Evolutionary conservation across 768 basidiomycete species (phyloP).

Genomic region (Boletus barrowsii): DNA sequence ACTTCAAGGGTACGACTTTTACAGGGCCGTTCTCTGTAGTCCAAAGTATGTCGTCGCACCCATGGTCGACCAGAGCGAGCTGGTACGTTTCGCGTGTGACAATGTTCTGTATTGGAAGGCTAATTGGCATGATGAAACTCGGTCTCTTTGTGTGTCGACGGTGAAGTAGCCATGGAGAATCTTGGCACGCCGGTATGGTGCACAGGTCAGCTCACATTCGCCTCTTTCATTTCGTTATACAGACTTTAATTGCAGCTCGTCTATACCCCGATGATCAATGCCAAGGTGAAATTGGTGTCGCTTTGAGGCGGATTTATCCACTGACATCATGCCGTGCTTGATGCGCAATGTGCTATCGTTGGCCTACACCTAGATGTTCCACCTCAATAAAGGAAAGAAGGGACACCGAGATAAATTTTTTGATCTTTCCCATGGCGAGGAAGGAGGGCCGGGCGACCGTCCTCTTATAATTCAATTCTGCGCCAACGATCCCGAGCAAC

Average conservation of each 20-base stretch:
- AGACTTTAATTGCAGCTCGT: constrained; percentile 49
- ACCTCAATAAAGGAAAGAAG: constrained; percentile 33
- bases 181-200: constrained; percentile 78
- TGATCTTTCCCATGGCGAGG: constrained; percentile 69
- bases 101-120: not conserved
- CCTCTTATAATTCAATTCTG: constrained; percentile 94
- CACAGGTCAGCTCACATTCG: constrained; percentile 48
- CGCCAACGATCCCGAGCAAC: constrained; percentile 78
- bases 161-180: constrained; percentile 81
- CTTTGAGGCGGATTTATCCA: not conserved
- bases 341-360: not conserved
- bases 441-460: constrained; percentile 72
- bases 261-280: constrained; percentile 99
- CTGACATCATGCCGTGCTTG: not conserved
- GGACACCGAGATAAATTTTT: constrained; percentile 63
- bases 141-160: not conserved
- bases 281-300: constrained; percentile 51
- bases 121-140: not conserved
- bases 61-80: constrained; percentile 98
- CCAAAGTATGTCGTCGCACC: constrained; percentile 92
- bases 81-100: constrained; percentile 51
- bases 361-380: constrained; percentile 52
- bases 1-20: constrained; percentile 80
- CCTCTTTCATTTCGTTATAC: too few relatives aligned
- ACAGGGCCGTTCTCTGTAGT: constrained; percentile 70